Evolutionary conservation across 164 flowering plant species (phyloP), one percentile per base, ranked within the genome.

Genomic region (Vitis rupestris): DNA sequence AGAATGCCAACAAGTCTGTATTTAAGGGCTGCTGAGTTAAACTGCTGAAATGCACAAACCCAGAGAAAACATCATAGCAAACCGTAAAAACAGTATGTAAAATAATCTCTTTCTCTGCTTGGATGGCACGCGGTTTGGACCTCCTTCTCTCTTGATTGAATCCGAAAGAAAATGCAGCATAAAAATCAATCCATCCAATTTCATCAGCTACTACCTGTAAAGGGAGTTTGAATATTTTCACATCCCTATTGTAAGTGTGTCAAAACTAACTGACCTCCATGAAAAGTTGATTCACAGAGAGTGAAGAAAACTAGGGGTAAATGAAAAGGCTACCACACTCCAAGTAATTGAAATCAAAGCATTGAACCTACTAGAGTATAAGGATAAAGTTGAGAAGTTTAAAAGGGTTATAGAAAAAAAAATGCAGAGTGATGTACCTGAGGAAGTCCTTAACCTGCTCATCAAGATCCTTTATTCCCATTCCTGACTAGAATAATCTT

Each of bases 141-240:
- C 81, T 70, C 67, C 77, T 79, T 68, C 77, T 79, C 16, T 77
- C 88, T 52, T 72, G 76, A 61, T 67, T 55, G 29, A 57, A 56
- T 31, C 52, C 59, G 66, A 50, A 19, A 67, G 73, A 65, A 69
- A 65, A 76, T 59, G 74, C 60, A 59, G 78, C 78, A 67, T 86
- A 86, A 66, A 86, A 82, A 60, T 87, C 83, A 15, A 90, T 77
- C 92, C 94, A 90, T 64, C 89, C 83, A 61, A 87, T 80, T 78
- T 90, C 94, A 76, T 86, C 88, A 63, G 66, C 66, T 58, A 90
- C 88, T 12, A 89, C 82, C 94, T 87, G 82, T 27, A 64, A 76
- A 44, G 55, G 63, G 44, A 3, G 49, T 30, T 5, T 3, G 63
- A 16, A 57, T 4, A 52, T 72, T 16, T 23, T 52, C 2, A 14